Evolutionary conservation across 352 stramenopile genomes (phyloP).

Genomic region (Globisporangium abappressorium): DNA sequence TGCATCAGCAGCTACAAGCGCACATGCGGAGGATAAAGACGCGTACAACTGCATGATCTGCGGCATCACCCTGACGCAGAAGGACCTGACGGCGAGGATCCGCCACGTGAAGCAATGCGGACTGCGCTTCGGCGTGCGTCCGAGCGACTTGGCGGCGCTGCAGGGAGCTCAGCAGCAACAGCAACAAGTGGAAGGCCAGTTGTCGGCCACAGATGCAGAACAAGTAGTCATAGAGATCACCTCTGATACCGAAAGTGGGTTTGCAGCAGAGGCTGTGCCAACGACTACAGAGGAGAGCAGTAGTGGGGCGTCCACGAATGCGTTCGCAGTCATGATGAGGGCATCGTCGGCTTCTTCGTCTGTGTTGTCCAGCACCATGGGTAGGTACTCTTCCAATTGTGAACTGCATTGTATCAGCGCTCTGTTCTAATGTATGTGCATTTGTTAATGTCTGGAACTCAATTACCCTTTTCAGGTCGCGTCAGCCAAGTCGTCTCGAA

Average conservation of each 20-base stretch:
- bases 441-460: neutral
- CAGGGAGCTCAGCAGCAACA: conserved; percentile 6
- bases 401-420: neutral
- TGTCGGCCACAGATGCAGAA: neutral
- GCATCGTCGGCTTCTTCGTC: conserved; percentile 25
- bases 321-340: conserved; percentile 60
- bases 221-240: neutral
- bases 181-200: neutral
- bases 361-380: conserved; percentile 9
- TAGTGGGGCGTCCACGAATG: conserved; percentile 23
- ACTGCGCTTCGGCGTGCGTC: conserved; percentile 58
- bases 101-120: conserved; percentile 80
- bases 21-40: neutral
- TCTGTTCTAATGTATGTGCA: neutral
- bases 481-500: conserved; percentile 33
- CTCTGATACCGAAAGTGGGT: conserved; percentile 6
- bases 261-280: neutral
- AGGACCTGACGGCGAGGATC: conserved; percentile 44
- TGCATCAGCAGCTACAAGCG: neutral
- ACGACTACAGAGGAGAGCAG: neutral
- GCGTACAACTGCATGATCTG: conserved; percentile 71
- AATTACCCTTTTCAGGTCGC: conserved; percentile 1
- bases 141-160: conserved; percentile 41
- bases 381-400: neutral
- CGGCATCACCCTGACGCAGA: conserved; percentile 39